Evolutionary conservation across 257 asterid species (phyloP), one percentile per base, ranked within the genome.

Genomic region (Solanum infundibuliforme): DNA sequence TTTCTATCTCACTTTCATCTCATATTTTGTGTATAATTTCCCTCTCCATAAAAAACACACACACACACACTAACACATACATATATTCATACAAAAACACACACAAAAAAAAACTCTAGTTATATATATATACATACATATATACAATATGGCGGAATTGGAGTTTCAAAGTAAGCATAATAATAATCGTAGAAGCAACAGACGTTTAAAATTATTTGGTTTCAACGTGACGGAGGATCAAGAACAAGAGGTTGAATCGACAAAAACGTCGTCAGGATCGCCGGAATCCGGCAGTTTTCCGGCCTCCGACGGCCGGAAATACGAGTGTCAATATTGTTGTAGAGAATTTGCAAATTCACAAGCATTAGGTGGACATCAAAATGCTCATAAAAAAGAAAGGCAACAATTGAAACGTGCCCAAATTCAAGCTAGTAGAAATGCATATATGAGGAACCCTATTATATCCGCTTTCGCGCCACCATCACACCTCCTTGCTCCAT

Each of bases 261-360:
- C 91, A 10, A 94, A 90, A 46, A 72, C 93, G 21, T 86, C 90
- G 8, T 88, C 94, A 2, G 92, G 69, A 2, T 89, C 93, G 29
- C 92, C 94, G 94, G 96, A 92, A 2, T 46, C 91, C 81, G 92
- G 91, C 21, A 87, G 88, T 0, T 91, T 89, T 41, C 86, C 93
- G 89, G 83, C 94, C 9, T 25, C 93, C 83, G 98, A 93, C 21
- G 94, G 98, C 92, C 94, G 99, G 90, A 95, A 93, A 38, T 96
- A 94, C 90, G 99, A 96, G 98, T 96, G 99, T 85, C 99, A 96
- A 41, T 96, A 96, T 91, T 96, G 99, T 89, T 93, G 91, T 91
- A 90, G 99, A n/a, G 98, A 95, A 90, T 96, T 96, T 89, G 96
- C 98, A 20, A 96, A 96, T 91, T 96, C 99, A 3, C 99, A 96